phyloP scores from a whole-genome alignment of 192 early-diverging fungal genomes.

The Entomortierella chlamydospora region DNA sequence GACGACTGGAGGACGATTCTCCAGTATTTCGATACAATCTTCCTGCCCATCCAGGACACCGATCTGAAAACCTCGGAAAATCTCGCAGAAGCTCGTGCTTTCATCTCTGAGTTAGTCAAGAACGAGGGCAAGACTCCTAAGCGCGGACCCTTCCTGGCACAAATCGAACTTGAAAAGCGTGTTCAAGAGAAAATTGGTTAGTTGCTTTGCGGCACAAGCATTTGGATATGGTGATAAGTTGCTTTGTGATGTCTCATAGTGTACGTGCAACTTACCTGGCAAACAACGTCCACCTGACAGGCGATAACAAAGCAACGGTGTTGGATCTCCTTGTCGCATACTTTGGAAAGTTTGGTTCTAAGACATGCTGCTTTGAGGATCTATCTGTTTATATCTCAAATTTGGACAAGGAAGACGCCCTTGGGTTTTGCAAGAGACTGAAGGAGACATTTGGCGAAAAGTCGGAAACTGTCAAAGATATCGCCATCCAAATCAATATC shows the following conservation, averaged over 20 bases:
- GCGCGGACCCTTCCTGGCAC: constrained; percentile 79
- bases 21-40: constrained; percentile 70
- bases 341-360: constrained; percentile 71
- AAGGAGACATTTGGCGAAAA: constrained; percentile 33
- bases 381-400: constrained; percentile 65
- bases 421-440: constrained; percentile 51
- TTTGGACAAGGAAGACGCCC: constrained; percentile 40
- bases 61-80: constrained; percentile 46
- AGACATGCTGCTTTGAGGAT: constrained; percentile 82
- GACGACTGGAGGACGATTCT: constrained; percentile 82
- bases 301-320: constrained; percentile 24
- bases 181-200: constrained; percentile 56
- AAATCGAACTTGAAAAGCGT: constrained; percentile 68
- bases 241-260: no score
- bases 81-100: constrained; percentile 54
- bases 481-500: constrained; percentile 38
- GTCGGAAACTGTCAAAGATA: constrained; percentile 56
- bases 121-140: constrained; percentile 58
- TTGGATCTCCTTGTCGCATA: constrained; percentile 65
- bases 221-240: no score
- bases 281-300: not conserved
- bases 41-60: constrained; percentile 55
- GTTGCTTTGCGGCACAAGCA: constrained; percentile 4
- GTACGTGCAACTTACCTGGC: no score
- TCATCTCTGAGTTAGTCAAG: constrained; percentile 53